Evolutionary conservation across 2,329 filamentous ascomycete species (phyloP), one percentile per base, ranked within the genome.

Genomic region (Alternaria brassicae): DNA sequence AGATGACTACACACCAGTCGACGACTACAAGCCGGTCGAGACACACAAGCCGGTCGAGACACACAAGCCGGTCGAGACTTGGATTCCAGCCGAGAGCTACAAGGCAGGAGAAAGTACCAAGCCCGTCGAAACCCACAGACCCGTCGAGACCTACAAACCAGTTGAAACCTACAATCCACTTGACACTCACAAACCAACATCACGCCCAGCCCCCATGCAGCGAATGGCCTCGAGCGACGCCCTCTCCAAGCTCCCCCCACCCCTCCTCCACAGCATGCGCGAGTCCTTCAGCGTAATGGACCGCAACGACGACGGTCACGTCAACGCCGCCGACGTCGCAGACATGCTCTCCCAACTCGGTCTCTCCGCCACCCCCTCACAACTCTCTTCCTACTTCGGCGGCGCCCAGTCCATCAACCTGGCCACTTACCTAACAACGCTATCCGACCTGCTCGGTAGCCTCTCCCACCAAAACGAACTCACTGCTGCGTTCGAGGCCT

Each of bases 231-330:
- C 70, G 4, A 72, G 52, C 51, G 74, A 74, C 53, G 68, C 71
- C 15, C 81, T 93, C 42, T 88, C 89, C 3, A 89, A 91, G 71
- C 80, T 98, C 40, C 91, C 94, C 36, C 88, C 92, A 2, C 84
- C 91, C 3, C 92, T 97, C 69, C 88, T 97, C 34, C 88, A 93
- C 71, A 91, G 92, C 69, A 86, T 99, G 79, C 88, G 95, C 61
- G 94, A 98, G 75, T 92, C 91, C 0, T 99, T 98, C 78, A 92
- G 96, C 77, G 93, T 97, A 59, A 84, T 99, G 45, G 95, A 98
- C 77, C 86, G 92, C 60, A 90, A 95, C 78, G 93, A 92, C 72
- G 92, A 95, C 72, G 93, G 94, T 17, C 82, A 86, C 50, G 89
- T 99, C 61, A 91, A 89, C 66, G 85, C 90, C 59, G 90, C 94